These are phyloP conservation scores for Haematococcus sp. DNA, from an alignment of 139 green algal genomes.

Conservation along the genomic window DNA sequence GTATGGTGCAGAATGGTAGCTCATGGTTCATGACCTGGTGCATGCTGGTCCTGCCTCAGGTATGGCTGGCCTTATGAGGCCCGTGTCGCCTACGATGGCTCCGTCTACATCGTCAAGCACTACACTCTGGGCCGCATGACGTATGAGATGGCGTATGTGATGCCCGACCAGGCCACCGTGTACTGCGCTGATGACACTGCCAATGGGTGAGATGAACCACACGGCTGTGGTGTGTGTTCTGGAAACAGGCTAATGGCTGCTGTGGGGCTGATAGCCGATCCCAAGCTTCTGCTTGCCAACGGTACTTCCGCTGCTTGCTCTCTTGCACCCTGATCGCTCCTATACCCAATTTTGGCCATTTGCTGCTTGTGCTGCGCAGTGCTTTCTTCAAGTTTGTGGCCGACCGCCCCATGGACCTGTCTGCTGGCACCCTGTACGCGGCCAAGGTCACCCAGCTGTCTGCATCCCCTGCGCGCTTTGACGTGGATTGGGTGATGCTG, in stretches of 20 bases:
- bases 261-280: no score
- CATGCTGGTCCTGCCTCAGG: conserved; percentile 7
- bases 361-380: conserved; percentile 1
- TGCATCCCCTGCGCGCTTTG: conserved; percentile 4
- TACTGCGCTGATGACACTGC: conserved; percentile 35
- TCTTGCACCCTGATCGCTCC: no score
- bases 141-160: conserved; percentile 20
- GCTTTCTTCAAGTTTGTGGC: conserved; percentile 38
- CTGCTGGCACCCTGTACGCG: conserved; percentile 38
- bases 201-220: not conserved
- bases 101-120: conserved; percentile 18
- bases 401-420: conserved; percentile 26
- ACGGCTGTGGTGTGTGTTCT: no score
- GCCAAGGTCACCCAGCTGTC: conserved; percentile 24
- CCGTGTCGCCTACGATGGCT: conserved; percentile 13
- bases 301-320: no score
- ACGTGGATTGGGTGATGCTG: conserved; percentile 23
- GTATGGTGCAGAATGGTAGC: no score
- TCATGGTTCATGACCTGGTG: not conserved
- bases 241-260: not conserved
- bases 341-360: no score
- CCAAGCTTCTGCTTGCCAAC: no score
- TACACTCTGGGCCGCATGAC: conserved; percentile 32
- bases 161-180: conserved; percentile 30
- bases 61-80: conserved; percentile 40